A percentile compares a stretch with the other conserved stretches of the same genome.
phyloP scores from a whole-genome alignment of 208 protist genomes.

The Wallacemonas rigidus region DNA sequence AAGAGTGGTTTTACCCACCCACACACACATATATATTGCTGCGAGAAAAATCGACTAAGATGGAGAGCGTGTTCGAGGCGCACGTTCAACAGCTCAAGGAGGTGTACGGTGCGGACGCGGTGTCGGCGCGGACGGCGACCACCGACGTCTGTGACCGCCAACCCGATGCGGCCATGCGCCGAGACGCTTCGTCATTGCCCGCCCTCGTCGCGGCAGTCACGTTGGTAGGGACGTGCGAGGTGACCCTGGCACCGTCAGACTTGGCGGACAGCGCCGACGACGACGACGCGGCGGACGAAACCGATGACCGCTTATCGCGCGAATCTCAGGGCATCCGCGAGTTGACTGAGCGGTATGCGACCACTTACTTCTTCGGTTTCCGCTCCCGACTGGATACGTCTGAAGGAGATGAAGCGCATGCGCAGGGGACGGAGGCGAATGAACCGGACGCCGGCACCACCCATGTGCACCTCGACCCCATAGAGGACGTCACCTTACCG shows the following conservation, averaged over 20 bases:
- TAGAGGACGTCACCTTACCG: constrained; percentile 10
- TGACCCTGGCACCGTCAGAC: constrained; percentile 10
- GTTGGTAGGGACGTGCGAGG: constrained; percentile 12
- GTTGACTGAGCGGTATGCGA: constrained; percentile 4
- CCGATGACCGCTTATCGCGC: neutral
- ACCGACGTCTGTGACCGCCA: too few species aligned
- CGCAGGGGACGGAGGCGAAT: too few species aligned
- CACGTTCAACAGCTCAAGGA: neutral
- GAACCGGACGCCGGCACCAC: neutral
- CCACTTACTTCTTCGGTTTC: neutral
- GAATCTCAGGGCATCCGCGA: constrained; percentile 5
- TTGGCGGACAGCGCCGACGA: neutral
- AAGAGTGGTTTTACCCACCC: too few species aligned
- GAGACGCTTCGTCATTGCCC: neutral
- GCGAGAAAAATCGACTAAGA: too few species aligned
- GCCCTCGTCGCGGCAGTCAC: neutral
- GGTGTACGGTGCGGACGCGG: neutral
- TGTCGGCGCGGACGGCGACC: too few species aligned
- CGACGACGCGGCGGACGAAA: neutral
- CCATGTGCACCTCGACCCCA: neutral
- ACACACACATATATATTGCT: too few species aligned
- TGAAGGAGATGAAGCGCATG: too few species aligned
- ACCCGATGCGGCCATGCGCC: too few species aligned
- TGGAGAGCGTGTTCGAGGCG: neutral
- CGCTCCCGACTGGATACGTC: neutral